Evolutionary conservation across 1,284 basidiomycete species (phyloP), one percentile per base, ranked within the genome.

Genomic region (Porogramme epimiltina): DNA sequence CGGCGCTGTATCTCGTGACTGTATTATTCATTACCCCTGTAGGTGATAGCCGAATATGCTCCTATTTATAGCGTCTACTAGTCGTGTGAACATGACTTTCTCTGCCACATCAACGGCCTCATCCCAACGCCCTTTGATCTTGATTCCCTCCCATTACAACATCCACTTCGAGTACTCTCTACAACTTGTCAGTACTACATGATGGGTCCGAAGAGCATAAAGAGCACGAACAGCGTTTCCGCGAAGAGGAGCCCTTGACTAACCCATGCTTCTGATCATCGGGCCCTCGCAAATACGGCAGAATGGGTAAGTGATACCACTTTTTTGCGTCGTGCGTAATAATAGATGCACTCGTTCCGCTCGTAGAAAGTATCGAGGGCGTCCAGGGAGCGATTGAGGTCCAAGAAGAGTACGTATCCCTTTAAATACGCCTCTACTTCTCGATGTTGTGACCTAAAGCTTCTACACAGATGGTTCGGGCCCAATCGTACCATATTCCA

Each of bases 401-500:
- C 19, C 48, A 68, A 47, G 63, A 75, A 59, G 84, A 85, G 78
- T 84, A 57, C n/a, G n/a, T n/a, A n/a, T n/a, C n/a, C n/a, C n/a
- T n/a, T n/a, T n/a, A n/a, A n/a, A n/a, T n/a, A n/a, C n/a, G n/a
- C n/a, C n/a, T n/a, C n/a, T n/a, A 44, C 77, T 63, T 4, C 23
- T 39, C 42, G 19, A 42, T 36, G 16, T 48, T 18, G 5, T 16
- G 34, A 5, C n/a, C 34, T 33, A 9, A 34, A 20, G 39, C 48
- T 39, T 9, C 25, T 15, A 36, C 16, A 15, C 54, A 83, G 81
- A 59, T 87, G 83, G 82, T 87, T 89, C 61, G 87, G 87, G 18
- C 1, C 87, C 87, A 0, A 67, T 89, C 41, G 76, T 87, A 13
- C 87, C 86, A 3, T 89, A 85, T 67, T 78, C 82, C 3, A 85